Base-by-base conservation (phyloP, 495 filamentous ascomycete genomes). In the Xylaria scruposa region DNA sequence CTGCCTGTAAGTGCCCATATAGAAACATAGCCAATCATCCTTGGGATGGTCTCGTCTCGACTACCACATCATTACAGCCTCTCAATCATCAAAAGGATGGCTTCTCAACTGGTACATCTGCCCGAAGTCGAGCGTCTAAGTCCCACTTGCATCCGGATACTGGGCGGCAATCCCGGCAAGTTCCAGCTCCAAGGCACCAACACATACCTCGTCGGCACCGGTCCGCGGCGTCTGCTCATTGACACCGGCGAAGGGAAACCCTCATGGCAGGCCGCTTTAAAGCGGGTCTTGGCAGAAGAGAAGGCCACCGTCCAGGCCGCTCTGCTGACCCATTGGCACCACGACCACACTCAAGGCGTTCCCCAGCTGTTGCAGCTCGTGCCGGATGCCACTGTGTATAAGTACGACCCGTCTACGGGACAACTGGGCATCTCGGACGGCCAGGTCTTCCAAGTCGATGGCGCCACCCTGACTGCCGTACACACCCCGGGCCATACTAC, bases 251-350 rank as follows among this genome's bases (percentile, higher is more conserved):
- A 93, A 77, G 93, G 92, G 56, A 85, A 84, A 56, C 87, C 86
- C 44, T 81, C 85, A 17, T 93, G 92, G 91, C 79, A 86, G 42
- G 71, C 83, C 0, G 81, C 85, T 3, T 84, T 98, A 17, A 85
- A 88, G 70, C 78, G 82, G 21, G 85, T 91, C 5, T 87, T 98
- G 31, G 74, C 82, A 3, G 82, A 87, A 40, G 92, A 97, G 76
- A 86, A 90, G 42, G 89, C 90, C 46, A 85, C 86, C 0, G 84
- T 98, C 40, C 80, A 87, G 40, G 79, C 83, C 21, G 89, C 88
- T 3, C 84, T 98, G 24, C 81, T 98, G 29, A 97, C 95, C 1
- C 96, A 99, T 80, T 93, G 93, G 92, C 96, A 99, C 79, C 86
- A 81, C 38, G 96, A 99, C 79, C 96, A 99, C 77, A 85, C 89